Conservation (phyloP, 192 early-diverging fungal genomes). For the Helicostylum pulchrum region DNA sequence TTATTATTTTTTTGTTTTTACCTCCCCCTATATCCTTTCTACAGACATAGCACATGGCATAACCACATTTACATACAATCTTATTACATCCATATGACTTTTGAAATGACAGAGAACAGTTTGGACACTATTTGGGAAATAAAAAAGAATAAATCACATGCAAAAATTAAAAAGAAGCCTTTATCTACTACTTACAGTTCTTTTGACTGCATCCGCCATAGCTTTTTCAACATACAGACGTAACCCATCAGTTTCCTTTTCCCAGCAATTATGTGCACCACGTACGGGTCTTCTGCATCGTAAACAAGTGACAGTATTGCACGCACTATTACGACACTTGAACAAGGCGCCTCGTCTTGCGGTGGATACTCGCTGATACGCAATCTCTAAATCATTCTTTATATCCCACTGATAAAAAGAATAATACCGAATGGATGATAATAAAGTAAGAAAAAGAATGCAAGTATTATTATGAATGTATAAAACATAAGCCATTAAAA, state of each 20-base stretch:
- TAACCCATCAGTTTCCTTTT: constrained; percentile 47
- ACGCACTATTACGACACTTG: constrained; percentile 50
- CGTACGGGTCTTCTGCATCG: constrained; percentile 39
- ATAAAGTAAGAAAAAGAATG: constrained; percentile 4
- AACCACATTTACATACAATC: constrained; percentile 59
- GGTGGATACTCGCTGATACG: constrained; percentile 24
- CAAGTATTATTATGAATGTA: constrained; percentile 12
- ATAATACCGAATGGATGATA: constrained; percentile 12
- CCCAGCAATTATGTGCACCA: constrained; percentile 48
- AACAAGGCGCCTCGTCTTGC: constrained; percentile 38
- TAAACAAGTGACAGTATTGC: constrained; percentile 43
- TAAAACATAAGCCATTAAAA: background rate
- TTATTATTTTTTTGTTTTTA: background rate
- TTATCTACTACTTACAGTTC: constrained; percentile 51
- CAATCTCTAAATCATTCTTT: constrained; percentile 18
- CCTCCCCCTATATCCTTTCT: constrained; percentile 51
- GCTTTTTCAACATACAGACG: constrained; percentile 58
- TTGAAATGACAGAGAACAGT: constrained; percentile 50
- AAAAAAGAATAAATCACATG: background rate
- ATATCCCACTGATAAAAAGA: constrained; percentile 26
- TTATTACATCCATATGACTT: constrained; percentile 64
- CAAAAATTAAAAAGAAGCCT: too few species aligned
- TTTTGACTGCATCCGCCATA: constrained; percentile 58
- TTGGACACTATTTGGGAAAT: constrained; percentile 43
- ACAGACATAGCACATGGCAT: constrained; percentile 63